Percentiles rank a stretch among this genome's conserved stretches.
These are phyloP conservation scores for Oenanthe javanica DNA, from an alignment of 140 eudicot species.

Conservation along the genomic window DNA sequence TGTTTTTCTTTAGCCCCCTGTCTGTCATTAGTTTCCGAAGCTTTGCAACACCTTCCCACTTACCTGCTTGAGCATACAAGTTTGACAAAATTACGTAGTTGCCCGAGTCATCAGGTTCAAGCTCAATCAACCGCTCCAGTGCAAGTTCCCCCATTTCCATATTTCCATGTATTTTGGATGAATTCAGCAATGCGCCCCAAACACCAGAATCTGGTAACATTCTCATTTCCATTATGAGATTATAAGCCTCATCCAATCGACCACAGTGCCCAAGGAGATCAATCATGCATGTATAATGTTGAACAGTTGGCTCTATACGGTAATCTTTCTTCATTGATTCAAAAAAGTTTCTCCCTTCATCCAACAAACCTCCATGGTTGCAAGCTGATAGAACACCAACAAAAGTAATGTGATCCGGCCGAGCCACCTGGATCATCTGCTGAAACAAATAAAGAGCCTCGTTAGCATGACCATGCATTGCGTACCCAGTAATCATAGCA, in stretches of 20 bases:
- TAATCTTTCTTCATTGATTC: conserved; percentile 45
- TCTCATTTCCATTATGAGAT: conserved; percentile 44
- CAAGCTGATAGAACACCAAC: conserved; percentile 82
- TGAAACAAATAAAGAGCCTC: conserved; percentile 59
- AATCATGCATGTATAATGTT: conserved; percentile 68
- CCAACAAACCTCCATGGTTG: conserved; percentile 56
- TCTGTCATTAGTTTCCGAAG: conserved; percentile 53
- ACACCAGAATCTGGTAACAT: conserved; percentile 61
- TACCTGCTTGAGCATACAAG: conserved; percentile 74
- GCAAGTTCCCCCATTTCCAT: conserved; percentile 70
- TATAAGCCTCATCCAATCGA: conserved; percentile 55
- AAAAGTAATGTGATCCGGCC: conserved; percentile 72
- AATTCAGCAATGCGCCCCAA: conserved; percentile 73
- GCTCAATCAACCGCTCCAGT: conserved; percentile 53
- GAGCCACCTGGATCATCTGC: conserved; percentile 36
- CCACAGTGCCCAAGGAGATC: conserved; percentile 80
- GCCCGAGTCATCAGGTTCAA: conserved; percentile 67
- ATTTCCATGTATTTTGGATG: conserved; percentile 59
- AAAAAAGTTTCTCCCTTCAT: conserved; percentile 47
- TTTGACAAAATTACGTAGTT: conserved; percentile 75
- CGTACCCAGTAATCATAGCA: conserved; percentile 73
- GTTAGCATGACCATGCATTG: conserved; percentile 58
- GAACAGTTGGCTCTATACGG: conserved; percentile 56
- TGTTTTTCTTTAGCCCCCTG: conserved; percentile 47
- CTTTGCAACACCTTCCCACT: conserved; percentile 65